phyloP scores from a whole-genome alignment of 225 moss, liverwort and hornwort species.

The Climacium dendroides region DNA sequence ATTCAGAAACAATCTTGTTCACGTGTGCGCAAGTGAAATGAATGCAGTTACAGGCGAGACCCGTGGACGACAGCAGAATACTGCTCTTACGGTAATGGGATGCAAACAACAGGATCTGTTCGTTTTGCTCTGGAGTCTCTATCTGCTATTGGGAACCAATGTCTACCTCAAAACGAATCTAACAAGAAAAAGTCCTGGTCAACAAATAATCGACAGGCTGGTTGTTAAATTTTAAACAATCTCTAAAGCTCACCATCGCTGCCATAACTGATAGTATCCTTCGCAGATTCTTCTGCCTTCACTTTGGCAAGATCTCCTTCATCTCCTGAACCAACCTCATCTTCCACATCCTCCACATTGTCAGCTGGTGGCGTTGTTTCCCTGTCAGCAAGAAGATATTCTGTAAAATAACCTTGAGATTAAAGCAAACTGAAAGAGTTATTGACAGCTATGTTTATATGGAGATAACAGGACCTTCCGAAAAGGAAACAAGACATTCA shows the following conservation, averaged over 20 bases:
- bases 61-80: background rate
- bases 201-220: background rate
- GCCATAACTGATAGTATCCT: background rate
- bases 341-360: background rate
- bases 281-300: background rate
- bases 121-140: background rate
- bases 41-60: background rate
- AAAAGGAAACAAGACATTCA: background rate
- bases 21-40: background rate
- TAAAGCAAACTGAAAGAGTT: background rate
- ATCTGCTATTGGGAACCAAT: background rate
- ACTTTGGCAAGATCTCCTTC: background rate
- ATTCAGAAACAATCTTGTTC: background rate
- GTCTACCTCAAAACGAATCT: background rate
- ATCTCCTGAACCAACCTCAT: background rate
- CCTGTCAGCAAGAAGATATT: background rate
- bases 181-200: background rate
- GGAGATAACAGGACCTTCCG: background rate
- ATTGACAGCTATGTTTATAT: background rate
- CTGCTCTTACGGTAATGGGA: background rate
- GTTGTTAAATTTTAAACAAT: background rate
- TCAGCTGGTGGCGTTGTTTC: background rate
- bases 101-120: background rate
- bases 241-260: conserved; percentile 25
- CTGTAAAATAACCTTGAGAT: background rate